phyloP scores from a whole-genome alignment of 23 red algal genomes.

The Gracilariopsis chorda region DNA sequence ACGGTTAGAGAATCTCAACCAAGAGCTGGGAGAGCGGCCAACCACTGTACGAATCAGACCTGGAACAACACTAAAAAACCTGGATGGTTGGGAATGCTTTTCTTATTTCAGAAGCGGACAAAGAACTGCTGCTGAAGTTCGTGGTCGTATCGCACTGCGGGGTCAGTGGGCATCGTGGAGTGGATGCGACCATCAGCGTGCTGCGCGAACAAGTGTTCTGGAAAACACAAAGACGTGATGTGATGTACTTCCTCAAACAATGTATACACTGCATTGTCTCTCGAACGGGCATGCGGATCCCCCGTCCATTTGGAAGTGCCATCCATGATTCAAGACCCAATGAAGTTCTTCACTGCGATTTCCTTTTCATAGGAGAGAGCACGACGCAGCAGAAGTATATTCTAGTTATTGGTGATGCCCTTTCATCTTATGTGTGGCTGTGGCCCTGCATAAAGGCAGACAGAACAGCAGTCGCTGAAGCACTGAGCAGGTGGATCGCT shows the following conservation, averaged over 20 bases:
- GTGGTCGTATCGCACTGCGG: conserved; percentile 22
- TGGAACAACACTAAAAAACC: neutral
- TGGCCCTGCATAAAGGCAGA: neutral
- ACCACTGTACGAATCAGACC: neutral
- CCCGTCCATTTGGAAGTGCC: conserved; percentile 4
- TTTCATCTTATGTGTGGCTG: conserved; percentile 1
- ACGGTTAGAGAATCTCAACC: neutral
- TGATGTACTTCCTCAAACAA: neutral
- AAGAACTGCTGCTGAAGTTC: conserved; percentile 10
- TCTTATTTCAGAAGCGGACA: neutral
- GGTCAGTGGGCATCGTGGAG: neutral
- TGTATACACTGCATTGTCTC: conserved; percentile 27
- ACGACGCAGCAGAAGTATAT: neutral
- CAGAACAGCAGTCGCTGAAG: neutral
- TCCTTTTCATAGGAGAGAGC: conserved; percentile 29
- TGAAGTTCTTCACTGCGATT: conserved; percentile 41
- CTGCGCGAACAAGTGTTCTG: neutral
- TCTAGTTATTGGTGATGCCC: neutral
- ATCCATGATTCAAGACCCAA: neutral
- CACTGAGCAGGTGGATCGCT: neutral
- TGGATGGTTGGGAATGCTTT: neutral
- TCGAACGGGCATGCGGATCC: neutral
- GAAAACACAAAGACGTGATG: conserved; percentile 3
- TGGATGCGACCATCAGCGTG: conserved; percentile 1
- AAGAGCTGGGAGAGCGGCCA: neutral